Evolutionary conservation across 495 filamentous ascomycete species (phyloP).

Genomic region (Thermochaetoides thermophila): DNA sequence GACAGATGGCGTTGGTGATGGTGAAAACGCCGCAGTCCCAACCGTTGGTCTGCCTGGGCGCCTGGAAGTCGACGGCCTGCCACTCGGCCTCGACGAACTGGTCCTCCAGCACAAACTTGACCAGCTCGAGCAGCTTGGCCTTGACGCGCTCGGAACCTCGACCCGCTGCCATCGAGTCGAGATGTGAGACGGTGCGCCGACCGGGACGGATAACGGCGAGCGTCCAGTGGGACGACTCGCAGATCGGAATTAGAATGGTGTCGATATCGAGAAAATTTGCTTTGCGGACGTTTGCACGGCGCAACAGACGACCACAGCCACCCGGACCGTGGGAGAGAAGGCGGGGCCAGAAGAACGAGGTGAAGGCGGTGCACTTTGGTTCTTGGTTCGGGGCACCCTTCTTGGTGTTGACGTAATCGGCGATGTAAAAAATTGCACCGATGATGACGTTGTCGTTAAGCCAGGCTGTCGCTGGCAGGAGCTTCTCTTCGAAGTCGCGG

Average conservation of each 20-base stretch:
- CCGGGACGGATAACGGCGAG: constrained; percentile 54
- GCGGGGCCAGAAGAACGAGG: constrained; percentile 54
- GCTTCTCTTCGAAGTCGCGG: constrained; percentile 43
- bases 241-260: constrained; percentile 34
- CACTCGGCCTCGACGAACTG: constrained; percentile 48
- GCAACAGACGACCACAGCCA: constrained; percentile 18
- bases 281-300: constrained; percentile 18
- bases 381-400: constrained; percentile 29
- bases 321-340: constrained; percentile 36
- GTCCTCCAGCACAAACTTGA: constrained; percentile 41
- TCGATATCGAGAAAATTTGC: constrained; percentile 28
- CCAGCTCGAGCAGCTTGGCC: constrained; percentile 30
- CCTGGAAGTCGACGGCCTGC: constrained; percentile 31
- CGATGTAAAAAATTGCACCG: constrained; percentile 44
- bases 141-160: constrained; percentile 8
- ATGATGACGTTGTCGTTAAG: constrained; percentile 78
- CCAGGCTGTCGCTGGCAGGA: constrained; percentile 45
- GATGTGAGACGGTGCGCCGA: constrained; percentile 50
- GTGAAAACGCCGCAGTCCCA: constrained; percentile 75
- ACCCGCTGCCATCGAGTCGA: constrained; percentile 48
- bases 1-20: constrained; percentile 56
- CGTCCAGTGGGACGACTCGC: constrained; percentile 40
- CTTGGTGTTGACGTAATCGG: constrained; percentile 42
- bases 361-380: constrained; percentile 56
- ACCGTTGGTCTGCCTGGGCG: constrained; percentile 49